Evolutionary conservation across 1,284 basidiomycete genomes (phyloP).

Genomic region (Tilletiaria anomala): DNA sequence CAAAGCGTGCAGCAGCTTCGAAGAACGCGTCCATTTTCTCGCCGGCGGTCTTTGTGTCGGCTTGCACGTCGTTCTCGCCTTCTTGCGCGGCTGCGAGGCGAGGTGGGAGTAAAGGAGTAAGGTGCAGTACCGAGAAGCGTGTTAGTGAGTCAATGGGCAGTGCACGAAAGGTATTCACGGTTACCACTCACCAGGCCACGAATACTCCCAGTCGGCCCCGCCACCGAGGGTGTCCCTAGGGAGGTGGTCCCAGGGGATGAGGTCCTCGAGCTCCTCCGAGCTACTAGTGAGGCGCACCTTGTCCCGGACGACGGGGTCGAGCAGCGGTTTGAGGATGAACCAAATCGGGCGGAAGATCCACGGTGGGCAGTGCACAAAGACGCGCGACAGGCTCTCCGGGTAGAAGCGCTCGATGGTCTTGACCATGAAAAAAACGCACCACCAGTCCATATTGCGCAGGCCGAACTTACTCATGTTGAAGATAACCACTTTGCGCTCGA

Average conservation of each 20-base stretch:
- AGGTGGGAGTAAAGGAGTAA: too few species aligned
- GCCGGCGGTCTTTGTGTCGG: constrained; percentile 9
- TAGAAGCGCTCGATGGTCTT: constrained; percentile 34
- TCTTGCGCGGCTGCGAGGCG: constrained; percentile 8
- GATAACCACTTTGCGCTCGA: constrained; percentile 28
- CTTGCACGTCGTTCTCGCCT: constrained; percentile 22
- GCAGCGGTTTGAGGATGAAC: constrained; percentile 24
- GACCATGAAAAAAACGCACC: constrained; percentile 33
- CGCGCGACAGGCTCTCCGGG: constrained; percentile 23
- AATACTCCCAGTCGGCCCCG: constrained; percentile 19
- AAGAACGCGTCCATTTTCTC: too few species aligned
- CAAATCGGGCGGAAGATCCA: constrained; percentile 37
- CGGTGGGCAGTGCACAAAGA: constrained; percentile 30
- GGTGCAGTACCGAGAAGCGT: background rate
- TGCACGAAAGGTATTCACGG: background rate
- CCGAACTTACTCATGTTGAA: constrained; percentile 35
- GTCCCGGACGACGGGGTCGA: constrained; percentile 32
- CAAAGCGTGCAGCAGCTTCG: constrained; percentile 25
- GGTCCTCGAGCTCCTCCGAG: constrained; percentile 20
- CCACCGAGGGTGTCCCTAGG: constrained; percentile 20
- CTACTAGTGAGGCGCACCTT: constrained; percentile 27
- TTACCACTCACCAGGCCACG: constrained; percentile 9
- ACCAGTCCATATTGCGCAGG: constrained; percentile 33
- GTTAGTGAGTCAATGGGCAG: background rate
- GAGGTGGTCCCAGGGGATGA: constrained; percentile 18